These are phyloP conservation scores for Ambrosia trifida DNA, from an alignment of 129 eudicot genomes.

Conservation along the genomic window DNA sequence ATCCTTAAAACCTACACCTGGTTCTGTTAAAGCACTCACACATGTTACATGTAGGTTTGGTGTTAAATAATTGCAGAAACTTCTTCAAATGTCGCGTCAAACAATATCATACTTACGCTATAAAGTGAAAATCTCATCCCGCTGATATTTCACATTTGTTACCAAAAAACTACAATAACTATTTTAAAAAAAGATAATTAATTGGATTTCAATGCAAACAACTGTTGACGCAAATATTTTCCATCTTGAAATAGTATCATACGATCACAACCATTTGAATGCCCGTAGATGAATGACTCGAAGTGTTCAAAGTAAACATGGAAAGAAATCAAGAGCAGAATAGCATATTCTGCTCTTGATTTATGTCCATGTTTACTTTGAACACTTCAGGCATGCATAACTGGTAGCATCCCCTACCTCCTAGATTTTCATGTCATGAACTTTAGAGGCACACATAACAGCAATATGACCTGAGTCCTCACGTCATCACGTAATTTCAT, in stretches of 20 bases:
- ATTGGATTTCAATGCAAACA: conserved; percentile 8
- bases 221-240: conserved; percentile 14
- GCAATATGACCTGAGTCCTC: not conserved
- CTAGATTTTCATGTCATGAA: not conserved
- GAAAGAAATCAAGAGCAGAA: conserved; percentile 16
- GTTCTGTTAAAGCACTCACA: conserved; percentile 5
- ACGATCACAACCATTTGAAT: not conserved
- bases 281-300: not conserved
- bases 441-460: not conserved
- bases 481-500: not conserved
- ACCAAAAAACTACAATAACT: conserved; percentile 8
- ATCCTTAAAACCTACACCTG: conserved; percentile 8
- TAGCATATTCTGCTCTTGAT: too few species aligned
- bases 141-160: conserved; percentile 3
- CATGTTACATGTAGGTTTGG: not conserved
- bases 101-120: not conserved
- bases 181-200: not conserved
- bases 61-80: not conserved
- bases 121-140: not conserved
- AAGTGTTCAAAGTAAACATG: conserved; percentile 8
- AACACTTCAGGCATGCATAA: conserved; percentile 7
- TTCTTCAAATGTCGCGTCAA: conserved; percentile 12
- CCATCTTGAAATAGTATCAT: conserved; percentile 13
- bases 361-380: too few species aligned
- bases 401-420: not conserved